Base-by-base conservation (phyloP, 306 rosid species). In the Trichosanthes truncata region DNA sequence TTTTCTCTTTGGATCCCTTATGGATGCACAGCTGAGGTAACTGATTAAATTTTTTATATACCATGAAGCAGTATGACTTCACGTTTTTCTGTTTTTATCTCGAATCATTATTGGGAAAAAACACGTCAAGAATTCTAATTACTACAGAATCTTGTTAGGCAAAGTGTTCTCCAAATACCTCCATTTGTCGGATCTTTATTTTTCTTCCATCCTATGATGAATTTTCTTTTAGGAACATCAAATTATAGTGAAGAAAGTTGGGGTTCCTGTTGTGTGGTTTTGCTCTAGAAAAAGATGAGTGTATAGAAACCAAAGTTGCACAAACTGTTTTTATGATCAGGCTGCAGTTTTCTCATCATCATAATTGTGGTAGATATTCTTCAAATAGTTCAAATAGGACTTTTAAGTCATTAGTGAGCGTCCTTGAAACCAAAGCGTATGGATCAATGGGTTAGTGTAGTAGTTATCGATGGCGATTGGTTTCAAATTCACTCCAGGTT, bases 21-120 rank as follows among this genome's bases (percentile, higher is more conserved):
- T 86, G 91, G 96, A 88, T 85, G 85, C 91, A 84, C 78, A 87
- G 33, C 81, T 88, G 82, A 89, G 91, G 97, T 87, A 80, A 65
- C 11, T 29, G 8, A 57, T 9, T 26, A 40, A 41, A 5, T 15
- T 1, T 46, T 18, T 74, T 51, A 29, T 51, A 8, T 74, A 18
- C 61, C 14, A 11, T 31, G 8, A 38, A 40, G 31, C 23, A 4
- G 66, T 41, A 41, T 23, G 10, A 36, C 14, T 67, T 67, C 13
- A n/a, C 49, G 15, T 7, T 40, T 35, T 67, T 21, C 17, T 10
- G 29, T 73, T 25, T 73, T 5, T 48, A 29, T 73, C 60, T 26
- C 25, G 25, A 31, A 8, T 4, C 23, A 45, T 3, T 9, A 14
- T 46, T 20, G 0, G 4, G 11, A 23, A 69, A 21, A 21, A 9